Conservation (phyloP, 192 early-diverging fungal genomes). For the Mortierella hygrophila region DNA sequence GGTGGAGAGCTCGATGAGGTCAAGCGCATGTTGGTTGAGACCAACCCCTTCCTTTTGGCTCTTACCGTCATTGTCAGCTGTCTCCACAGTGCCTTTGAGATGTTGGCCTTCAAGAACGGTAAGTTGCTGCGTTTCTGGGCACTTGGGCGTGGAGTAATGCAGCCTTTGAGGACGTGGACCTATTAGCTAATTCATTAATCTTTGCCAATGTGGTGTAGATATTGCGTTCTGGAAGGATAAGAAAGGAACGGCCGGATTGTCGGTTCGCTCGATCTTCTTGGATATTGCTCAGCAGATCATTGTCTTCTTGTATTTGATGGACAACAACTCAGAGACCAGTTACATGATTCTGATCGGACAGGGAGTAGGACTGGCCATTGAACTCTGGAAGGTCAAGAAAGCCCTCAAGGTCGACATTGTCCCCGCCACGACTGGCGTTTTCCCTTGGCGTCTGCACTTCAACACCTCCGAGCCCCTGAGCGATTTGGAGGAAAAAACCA, state of each 20-base stretch:
- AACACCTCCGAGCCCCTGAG: constrained; percentile 56
- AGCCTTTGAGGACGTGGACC: no score
- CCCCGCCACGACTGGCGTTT: constrained; percentile 33
- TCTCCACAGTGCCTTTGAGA: constrained; percentile 89
- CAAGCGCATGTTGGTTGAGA: constrained; percentile 93
- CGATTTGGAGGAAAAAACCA: constrained; percentile 68
- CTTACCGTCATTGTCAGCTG: constrained; percentile 83
- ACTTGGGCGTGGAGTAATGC: no score
- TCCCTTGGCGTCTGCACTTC: constrained; percentile 42
- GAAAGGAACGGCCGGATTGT: constrained; percentile 86
- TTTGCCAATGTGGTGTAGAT: constrained; percentile 59
- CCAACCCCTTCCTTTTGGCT: constrained; percentile 85
- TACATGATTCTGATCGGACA: constrained; percentile 89
- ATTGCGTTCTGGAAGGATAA: constrained; percentile 91
- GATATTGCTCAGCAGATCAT: constrained; percentile 89
- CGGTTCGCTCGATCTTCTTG: constrained; percentile 82
- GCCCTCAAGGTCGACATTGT: constrained; percentile 77
- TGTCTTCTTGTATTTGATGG: constrained; percentile 89
- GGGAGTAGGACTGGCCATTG: constrained; percentile 86
- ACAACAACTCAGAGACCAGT: constrained; percentile 84
- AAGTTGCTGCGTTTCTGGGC: background rate
- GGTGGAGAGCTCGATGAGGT: constrained; percentile 79
- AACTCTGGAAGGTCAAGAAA: constrained; percentile 93
- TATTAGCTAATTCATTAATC: background rate
- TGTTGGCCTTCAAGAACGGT: constrained; percentile 96